Percentiles rank a stretch among this genome's conserved stretches.
These are phyloP conservation scores for Penicillium sp. DNA, from an alignment of 2,329 filamentous ascomycete genomes.

Conservation along the genomic window DNA sequence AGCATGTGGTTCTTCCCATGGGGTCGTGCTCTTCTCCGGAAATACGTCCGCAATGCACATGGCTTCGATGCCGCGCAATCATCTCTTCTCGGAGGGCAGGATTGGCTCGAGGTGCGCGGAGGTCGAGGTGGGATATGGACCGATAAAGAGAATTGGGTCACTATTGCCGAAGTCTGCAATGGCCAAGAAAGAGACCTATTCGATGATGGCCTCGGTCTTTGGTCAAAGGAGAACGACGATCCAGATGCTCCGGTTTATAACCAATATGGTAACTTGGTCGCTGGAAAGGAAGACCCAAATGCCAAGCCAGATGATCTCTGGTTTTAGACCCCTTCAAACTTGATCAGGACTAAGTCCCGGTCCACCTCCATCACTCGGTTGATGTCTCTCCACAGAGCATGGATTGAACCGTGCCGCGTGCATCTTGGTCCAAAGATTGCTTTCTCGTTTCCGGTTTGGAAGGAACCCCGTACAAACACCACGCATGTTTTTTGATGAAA, in stretches of 20 bases:
- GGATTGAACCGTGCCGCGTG: neutral
- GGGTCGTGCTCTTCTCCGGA: slow-evolving; percentile 52
- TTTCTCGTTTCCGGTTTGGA: neutral
- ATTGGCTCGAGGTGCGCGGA: slow-evolving; percentile 52
- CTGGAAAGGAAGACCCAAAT: slow-evolving; percentile 31
- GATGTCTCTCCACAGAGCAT: neutral
- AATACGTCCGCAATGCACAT: slow-evolving; percentile 48
- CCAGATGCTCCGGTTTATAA: slow-evolving; percentile 40
- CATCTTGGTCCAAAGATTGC: neutral
- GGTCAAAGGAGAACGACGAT: slow-evolving; percentile 38
- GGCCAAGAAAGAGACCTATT: slow-evolving; percentile 50
- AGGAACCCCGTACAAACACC: neutral
- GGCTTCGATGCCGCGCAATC: slow-evolving; percentile 46
- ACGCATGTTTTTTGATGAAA: neutral
- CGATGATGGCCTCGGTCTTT: slow-evolving; percentile 47
- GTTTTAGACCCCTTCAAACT: neutral
- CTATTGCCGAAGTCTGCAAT: slow-evolving; percentile 51
- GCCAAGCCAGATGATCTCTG: slow-evolving; percentile 7
- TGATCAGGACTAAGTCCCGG: no score
- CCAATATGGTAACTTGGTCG: slow-evolving; percentile 38
- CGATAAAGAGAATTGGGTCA: slow-evolving; percentile 50
- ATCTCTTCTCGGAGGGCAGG: slow-evolving; percentile 48
- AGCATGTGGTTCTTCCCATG: slow-evolving; percentile 53
- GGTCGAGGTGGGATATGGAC: slow-evolving; percentile 59
- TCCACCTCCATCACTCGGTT: neutral